These are phyloP conservation scores for Trypanosoma cruzi DNA, from an alignment of 208 protist species.

Conservation along the genomic window DNA sequence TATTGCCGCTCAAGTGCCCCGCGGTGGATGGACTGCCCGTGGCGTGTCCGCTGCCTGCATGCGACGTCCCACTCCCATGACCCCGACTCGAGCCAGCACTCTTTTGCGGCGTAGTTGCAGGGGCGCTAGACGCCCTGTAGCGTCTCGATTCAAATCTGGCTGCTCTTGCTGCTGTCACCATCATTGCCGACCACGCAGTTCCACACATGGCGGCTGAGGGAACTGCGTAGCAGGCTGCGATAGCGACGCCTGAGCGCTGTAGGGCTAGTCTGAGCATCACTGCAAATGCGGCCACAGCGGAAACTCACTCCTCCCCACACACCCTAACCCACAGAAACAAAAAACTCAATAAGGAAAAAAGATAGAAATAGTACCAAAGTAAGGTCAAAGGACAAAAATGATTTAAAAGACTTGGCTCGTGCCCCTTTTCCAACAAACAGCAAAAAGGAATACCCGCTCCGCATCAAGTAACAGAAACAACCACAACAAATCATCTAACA, in stretches of 20 bases:
- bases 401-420: too few relatives aligned
- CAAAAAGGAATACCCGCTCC: too few relatives aligned
- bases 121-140: background rate
- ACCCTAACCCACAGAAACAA: background rate
- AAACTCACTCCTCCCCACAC: background rate
- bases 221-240: background rate
- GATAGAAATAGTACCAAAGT: conserved; percentile 8
- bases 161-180: background rate
- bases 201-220: background rate
- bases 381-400: too few relatives aligned
- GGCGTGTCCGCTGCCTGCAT: background rate
- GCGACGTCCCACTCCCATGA: background rate
- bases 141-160: background rate
- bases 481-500: too few relatives aligned
- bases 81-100: background rate
- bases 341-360: conserved; percentile 9
- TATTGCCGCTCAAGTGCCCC: background rate
- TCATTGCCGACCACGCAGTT: background rate
- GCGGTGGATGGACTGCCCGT: background rate
- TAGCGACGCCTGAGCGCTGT: background rate
- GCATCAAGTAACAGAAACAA: too few relatives aligned
- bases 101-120: background rate
- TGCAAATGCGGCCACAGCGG: background rate
- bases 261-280: conserved; percentile 9
- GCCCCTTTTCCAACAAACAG: too few relatives aligned